These are phyloP conservation scores for Chiua virens DNA, from an alignment of 768 basidiomycete species.

Conservation along the genomic window DNA sequence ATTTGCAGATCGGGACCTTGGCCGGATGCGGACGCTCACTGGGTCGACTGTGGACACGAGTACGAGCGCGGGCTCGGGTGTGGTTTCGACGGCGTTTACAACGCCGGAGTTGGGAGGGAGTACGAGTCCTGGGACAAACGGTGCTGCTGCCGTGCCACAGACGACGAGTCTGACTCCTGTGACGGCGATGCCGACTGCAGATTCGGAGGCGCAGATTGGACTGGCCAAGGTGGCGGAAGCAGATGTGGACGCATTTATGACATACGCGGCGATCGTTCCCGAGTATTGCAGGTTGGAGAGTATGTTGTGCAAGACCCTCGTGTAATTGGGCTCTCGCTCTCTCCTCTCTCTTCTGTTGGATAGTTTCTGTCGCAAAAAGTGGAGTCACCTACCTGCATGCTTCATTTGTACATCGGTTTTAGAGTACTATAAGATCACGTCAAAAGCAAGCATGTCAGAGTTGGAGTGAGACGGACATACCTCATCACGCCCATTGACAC, in stretches of 20 bases:
- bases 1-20: conserved; percentile 43
- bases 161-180: conserved; percentile 63
- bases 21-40: conserved; percentile 57
- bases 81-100: conserved; percentile 54
- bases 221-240: conserved; percentile 82
- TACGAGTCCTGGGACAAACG: conserved; percentile 35
- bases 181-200: conserved; percentile 67
- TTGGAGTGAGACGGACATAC: too few species aligned
- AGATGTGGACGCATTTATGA: conserved; percentile 81
- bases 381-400: too few species aligned
- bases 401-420: conserved; percentile 9
- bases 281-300: conserved; percentile 81
- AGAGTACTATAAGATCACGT: background rate
- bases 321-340: conserved; percentile 25
- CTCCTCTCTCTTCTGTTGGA: too few species aligned
- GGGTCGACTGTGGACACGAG: conserved; percentile 40
- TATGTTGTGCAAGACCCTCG: conserved; percentile 67
- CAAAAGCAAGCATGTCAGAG: too few species aligned
- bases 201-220: conserved; percentile 73
- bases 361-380: conserved; percentile 1
- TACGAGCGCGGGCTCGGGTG: conserved; percentile 35
- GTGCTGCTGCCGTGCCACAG: conserved; percentile 35
- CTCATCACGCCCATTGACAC: too few species aligned
- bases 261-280: conserved; percentile 82
- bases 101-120: conserved; percentile 55